Percentiles rank a stretch among this genome's conserved stretches.
Evolutionary conservation across 116 monocot genomes (phyloP).

Genomic region (Cymodocea nodosa): DNA sequence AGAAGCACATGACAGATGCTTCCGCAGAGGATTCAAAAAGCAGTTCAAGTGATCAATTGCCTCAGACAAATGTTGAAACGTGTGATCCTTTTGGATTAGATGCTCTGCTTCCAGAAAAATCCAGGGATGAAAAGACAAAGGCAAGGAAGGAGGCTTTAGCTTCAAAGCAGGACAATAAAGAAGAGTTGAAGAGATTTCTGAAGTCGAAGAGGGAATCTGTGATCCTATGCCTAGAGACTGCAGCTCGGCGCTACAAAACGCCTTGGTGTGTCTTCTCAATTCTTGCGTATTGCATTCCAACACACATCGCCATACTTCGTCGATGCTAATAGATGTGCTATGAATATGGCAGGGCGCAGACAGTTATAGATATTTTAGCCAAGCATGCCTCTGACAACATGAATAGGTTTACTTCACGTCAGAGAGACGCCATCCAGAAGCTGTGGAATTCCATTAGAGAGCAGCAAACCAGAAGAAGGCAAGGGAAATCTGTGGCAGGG

Average conservation of each 20-base stretch:
- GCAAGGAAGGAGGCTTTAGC: slow-evolving; percentile 24
- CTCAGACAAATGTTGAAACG: slow-evolving; percentile 14
- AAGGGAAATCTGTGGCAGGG: slow-evolving; percentile 78
- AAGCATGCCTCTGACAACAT: slow-evolving; percentile 80
- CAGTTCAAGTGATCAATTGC: not conserved
- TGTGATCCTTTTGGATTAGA: slow-evolving; percentile 93
- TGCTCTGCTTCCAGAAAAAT: slow-evolving; percentile 38
- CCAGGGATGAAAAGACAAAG: slow-evolving; percentile 39
- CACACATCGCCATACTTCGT: not conserved
- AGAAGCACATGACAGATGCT: slow-evolving; percentile 5
- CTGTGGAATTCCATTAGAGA: slow-evolving; percentile 81
- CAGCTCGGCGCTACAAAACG: slow-evolving; percentile 68
- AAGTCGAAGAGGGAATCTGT: slow-evolving; percentile 67
- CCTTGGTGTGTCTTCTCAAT: slow-evolving; percentile 39
- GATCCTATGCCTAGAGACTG: slow-evolving; percentile 74
- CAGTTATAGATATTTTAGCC: slow-evolving; percentile 77
- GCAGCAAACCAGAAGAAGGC: slow-evolving; percentile 82
- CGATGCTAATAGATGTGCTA: not conserved
- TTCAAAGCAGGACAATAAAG: slow-evolving; percentile 32
- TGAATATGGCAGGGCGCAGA: slow-evolving; percentile 61
- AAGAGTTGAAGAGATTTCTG: slow-evolving; percentile 54
- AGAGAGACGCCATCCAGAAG: slow-evolving; percentile 74
- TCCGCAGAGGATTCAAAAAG: slow-evolving; percentile 4
- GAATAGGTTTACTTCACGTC: slow-evolving; percentile 44
- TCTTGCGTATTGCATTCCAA: not conserved